phyloP scores from a whole-genome alignment of 306 rosid species.

The Inga oerstediana region DNA sequence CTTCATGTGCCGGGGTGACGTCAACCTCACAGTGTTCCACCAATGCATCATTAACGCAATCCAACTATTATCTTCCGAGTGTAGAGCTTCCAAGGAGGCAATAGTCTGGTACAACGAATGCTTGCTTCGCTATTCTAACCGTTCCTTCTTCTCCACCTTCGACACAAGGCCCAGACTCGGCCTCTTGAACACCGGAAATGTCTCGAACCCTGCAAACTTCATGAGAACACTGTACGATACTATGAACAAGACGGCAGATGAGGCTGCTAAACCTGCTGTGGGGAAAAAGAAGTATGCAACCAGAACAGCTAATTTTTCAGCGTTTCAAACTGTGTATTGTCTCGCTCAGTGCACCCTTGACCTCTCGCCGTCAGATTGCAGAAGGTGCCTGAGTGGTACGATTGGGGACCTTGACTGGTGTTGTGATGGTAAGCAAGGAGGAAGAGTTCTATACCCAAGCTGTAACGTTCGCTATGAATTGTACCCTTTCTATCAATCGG shows the following conservation, averaged over 20 bases:
- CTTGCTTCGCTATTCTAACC: constrained; percentile 34
- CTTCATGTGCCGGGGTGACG: constrained; percentile 42
- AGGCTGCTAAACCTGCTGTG: constrained; percentile 8
- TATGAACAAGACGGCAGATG: constrained; percentile 26
- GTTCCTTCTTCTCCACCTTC: constrained; percentile 29
- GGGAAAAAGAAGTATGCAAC: constrained; percentile 36
- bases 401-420: constrained; percentile 6
- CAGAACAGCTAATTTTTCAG: constrained; percentile 7
- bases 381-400: constrained; percentile 19
- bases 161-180: neutral
- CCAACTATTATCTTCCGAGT: neutral
- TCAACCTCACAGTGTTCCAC: neutral
- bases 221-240: constrained; percentile 18
- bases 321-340: constrained; percentile 27
- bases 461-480: constrained; percentile 32
- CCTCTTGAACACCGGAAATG: constrained; percentile 7
- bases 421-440: constrained; percentile 39
- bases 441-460: constrained; percentile 29
- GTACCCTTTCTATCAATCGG: constrained; percentile 12
- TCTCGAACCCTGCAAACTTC: constrained; percentile 16
- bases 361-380: constrained; percentile 26
- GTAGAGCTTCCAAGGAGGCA: constrained; percentile 7
- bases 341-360: constrained; percentile 41
- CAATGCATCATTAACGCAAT: constrained; percentile 26
- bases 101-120: constrained; percentile 41